Base-by-base conservation (phyloP, 306 rosid genomes). In the Morella rubra region DNA sequence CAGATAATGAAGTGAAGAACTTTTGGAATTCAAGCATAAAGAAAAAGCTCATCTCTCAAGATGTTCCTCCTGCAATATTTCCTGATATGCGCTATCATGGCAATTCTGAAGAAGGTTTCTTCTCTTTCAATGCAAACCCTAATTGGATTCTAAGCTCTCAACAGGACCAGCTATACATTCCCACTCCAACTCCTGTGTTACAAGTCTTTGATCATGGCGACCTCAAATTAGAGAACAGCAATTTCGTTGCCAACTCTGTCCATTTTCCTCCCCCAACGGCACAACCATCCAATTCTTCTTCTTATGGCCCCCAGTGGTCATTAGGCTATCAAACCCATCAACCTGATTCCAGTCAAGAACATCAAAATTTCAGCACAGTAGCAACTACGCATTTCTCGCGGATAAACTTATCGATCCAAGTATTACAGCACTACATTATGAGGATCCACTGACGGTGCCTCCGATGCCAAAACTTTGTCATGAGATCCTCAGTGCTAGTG, bases 21-120 rank as follows among this genome's bases (percentile, higher is more conserved):
- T 95, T 95, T 77, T 95, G 99, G 99, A 95, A 95, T 86, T 95
- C 99, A 64, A 92, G 94, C 92, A 89, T 92, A 61, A 95, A 95
- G 85, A 95, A 90, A 93, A 92, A 92, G 88, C 89, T 95, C 37
- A 83, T 87, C 50, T 80, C 93, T 61, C 92, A 83, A 80, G 96
- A 89, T 61, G 71, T 67, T 61, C 55, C 76, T 69, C 84, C 90
- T 74, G 74, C 90, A 76, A 78, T 89, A 11, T 87, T 86, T 81
- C 73, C 97, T 80, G 81, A 84, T 86, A 62, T 86, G 72, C 90
- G 82, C 72, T 77, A 72, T 81, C 87, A 83, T 73, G 8, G 32
- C 69, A 73, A 41, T 46, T 52, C 84, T 42, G 59, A 80, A 47
- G 93, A 88, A 76, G 72, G 71, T 71, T 90, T 90, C 84, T 86